These are phyloP conservation scores for Phytophthora constricta DNA, from an alignment of 352 stramenopile species.

Conservation along the genomic window DNA sequence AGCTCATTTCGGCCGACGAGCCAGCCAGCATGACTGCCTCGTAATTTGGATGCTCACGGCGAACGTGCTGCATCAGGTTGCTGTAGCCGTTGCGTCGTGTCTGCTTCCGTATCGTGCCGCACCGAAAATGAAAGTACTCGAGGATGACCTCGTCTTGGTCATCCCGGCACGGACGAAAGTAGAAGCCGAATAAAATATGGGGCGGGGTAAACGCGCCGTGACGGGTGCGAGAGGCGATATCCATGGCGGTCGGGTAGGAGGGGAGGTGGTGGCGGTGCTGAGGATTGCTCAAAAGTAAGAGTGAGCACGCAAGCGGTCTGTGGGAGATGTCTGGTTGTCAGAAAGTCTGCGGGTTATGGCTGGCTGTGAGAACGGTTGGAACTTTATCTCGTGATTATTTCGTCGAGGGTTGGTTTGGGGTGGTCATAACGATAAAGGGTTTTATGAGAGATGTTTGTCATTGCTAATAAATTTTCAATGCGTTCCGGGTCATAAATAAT, in stretches of 20 bases:
- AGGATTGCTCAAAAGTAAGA: not conserved
- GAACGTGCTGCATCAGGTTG: slow-evolving; percentile 10
- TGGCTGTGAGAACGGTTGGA: not conserved
- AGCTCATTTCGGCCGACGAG: slow-evolving; percentile 6
- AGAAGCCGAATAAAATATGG: slow-evolving; percentile 10
- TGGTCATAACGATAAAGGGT: no score
- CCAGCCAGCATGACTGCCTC: slow-evolving; percentile 3
- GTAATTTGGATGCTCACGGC: slow-evolving; percentile 3
- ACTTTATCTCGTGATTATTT: not conserved
- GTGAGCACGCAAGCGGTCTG: not conserved
- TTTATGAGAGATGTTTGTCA: no score
- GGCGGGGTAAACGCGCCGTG: slow-evolving; percentile 3
- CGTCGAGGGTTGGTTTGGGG: no score
- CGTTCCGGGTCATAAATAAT: no score
- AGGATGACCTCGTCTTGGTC: slow-evolving; percentile 19
- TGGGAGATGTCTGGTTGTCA: no score
- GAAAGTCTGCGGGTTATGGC: not conserved
- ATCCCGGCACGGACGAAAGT: slow-evolving; percentile 20
- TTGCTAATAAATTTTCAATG: no score
- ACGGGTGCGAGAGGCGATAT: not conserved
- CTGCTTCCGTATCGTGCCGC: slow-evolving; percentile 18
- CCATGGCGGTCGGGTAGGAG: slow-evolving; percentile 2
- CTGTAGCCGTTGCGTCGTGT: slow-evolving; percentile 13
- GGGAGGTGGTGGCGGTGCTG: not conserved
- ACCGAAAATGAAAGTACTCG: slow-evolving; percentile 9